Percentiles rank a stretch among this genome's conserved stretches.
Conservation (phyloP, 108 stramenopile species). For the Stephanodiscus minutulus region DNA sequence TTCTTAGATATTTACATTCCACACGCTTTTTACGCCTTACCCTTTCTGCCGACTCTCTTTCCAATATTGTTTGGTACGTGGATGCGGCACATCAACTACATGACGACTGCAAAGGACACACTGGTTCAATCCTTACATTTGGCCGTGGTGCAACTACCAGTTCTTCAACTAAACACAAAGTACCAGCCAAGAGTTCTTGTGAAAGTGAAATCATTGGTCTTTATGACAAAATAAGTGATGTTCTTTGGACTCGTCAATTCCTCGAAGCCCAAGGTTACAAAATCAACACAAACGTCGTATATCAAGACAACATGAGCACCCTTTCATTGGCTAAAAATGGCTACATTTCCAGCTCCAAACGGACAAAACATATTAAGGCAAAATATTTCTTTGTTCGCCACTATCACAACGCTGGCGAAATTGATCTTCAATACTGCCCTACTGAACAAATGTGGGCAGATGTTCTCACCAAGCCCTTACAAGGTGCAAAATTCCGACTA, state of each 20-base stretch:
- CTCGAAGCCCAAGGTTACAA: background rate
- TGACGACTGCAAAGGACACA: background rate
- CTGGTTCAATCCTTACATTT: background rate
- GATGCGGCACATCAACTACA: background rate
- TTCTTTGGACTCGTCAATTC: background rate
- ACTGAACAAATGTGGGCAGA: too few relatives aligned
- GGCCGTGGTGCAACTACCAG: background rate
- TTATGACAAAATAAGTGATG: background rate
- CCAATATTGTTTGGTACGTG: background rate
- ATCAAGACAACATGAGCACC: background rate
- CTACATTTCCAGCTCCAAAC: background rate
- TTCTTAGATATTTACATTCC: background rate
- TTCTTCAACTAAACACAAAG: too few relatives aligned
- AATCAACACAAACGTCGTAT: background rate
- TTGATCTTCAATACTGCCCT: too few relatives aligned
- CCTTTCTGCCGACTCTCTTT: background rate
- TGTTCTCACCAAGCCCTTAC: background rate
- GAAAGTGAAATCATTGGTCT: too few relatives aligned
- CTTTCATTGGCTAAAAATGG: background rate
- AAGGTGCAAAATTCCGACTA: background rate
- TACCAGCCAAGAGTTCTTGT: too few relatives aligned
- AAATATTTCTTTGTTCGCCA: too few relatives aligned
- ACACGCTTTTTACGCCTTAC: background rate
- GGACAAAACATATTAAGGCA: too few relatives aligned
- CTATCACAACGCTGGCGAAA: background rate